Conservation (phyloP, 2,329 filamentous ascomycete genomes). For the Penicillium sp. region DNA sequence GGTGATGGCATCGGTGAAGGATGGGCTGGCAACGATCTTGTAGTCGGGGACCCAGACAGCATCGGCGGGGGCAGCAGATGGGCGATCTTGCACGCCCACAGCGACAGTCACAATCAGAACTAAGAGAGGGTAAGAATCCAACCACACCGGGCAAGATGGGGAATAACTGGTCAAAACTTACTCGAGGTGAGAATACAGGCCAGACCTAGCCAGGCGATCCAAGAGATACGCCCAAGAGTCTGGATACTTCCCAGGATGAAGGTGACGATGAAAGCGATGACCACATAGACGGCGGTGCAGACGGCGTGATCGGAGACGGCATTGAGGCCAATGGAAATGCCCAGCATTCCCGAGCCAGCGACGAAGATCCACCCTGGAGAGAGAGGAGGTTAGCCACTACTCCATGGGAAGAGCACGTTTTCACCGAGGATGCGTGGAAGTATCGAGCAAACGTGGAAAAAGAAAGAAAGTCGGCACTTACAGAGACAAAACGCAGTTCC, state of each 20-base stretch:
- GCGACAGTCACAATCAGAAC: constrained; percentile 24
- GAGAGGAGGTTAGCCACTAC: not conserved
- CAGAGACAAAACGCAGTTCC: constrained; percentile 20
- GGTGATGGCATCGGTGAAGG: constrained; percentile 34
- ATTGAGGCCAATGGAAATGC: constrained; percentile 22
- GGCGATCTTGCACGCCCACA: constrained; percentile 22
- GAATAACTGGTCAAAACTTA: not conserved
- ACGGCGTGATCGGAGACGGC: constrained; percentile 21
- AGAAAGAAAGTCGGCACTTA: constrained; percentile 7
- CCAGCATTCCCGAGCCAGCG: constrained; percentile 25
- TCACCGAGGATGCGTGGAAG: too few relatives aligned
- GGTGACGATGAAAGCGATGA: constrained; percentile 15
- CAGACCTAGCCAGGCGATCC: constrained; percentile 25
- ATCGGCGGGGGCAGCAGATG: constrained; percentile 15
- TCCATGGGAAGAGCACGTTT: too few relatives aligned
- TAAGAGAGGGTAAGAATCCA: too few relatives aligned
- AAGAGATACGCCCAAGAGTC: constrained; percentile 21
- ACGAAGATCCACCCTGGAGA: constrained; percentile 22
- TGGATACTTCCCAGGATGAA: constrained; percentile 20
- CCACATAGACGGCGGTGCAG: constrained; percentile 22
- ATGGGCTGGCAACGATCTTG: constrained; percentile 26
- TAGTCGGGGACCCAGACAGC: constrained; percentile 22
- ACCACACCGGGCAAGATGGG: too few relatives aligned
- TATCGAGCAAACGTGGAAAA: not conserved
- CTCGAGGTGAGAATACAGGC: constrained; percentile 22